phyloP scores from a whole-genome alignment of 106 monocot genomes.

The Dendrobium catenatum region DNA sequence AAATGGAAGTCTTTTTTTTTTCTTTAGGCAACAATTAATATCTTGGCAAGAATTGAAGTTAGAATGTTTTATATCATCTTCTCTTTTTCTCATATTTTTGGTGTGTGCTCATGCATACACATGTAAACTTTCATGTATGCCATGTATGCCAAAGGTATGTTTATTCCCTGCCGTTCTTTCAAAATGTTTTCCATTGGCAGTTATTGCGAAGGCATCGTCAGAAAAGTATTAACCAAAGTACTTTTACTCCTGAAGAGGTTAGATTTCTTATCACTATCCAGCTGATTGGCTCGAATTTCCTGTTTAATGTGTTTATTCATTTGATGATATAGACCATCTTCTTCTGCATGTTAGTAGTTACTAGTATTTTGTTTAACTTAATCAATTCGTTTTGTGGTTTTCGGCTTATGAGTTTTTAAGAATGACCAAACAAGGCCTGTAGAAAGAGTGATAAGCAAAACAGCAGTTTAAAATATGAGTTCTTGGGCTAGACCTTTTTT shows the following conservation, averaged over 20 bases:
- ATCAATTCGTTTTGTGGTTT: background rate
- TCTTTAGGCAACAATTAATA: background rate
- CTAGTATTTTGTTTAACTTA: background rate
- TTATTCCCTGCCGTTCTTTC: background rate
- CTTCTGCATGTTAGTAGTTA: background rate
- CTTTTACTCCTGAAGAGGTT: slow-evolving; percentile 77
- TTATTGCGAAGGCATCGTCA: slow-evolving; percentile 73
- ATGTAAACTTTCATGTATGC: background rate
- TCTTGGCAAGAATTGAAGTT: background rate
- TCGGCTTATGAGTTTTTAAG: background rate
- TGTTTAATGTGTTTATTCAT: background rate
- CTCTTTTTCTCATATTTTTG: background rate
- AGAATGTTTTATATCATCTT: background rate
- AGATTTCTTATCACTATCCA: background rate
- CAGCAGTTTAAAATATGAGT: background rate
- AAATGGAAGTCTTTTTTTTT: background rate
- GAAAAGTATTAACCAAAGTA: slow-evolving; percentile 33
- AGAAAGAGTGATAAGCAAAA: background rate
- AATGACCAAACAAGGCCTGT: background rate
- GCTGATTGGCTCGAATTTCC: background rate
- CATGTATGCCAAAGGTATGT: background rate
- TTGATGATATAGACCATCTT: background rate
- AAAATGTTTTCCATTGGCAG: slow-evolving; percentile 27
- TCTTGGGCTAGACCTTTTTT: background rate
- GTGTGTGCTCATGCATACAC: background rate